Percentiles rank a stretch among this genome's conserved stretches.
Evolutionary conservation across 2,329 filamentous ascomycete genomes (phyloP).

Genomic region (Ophidiomyces ophidiicola): DNA sequence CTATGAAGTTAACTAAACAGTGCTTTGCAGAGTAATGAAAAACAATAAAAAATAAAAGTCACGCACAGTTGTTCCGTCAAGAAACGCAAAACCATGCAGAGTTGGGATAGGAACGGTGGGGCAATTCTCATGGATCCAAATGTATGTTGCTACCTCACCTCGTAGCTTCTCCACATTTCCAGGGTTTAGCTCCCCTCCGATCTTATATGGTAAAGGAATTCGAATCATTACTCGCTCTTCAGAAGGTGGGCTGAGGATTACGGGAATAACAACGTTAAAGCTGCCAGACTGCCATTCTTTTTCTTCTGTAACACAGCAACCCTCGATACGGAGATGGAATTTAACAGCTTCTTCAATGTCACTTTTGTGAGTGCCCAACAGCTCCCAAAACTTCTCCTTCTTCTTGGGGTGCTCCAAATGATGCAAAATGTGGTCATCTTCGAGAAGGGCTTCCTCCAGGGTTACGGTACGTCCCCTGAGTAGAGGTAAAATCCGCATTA

Average conservation of each 20-base stretch:
- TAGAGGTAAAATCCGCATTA: not conserved
- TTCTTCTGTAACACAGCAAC: not conserved
- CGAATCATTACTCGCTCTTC: constrained; percentile 6
- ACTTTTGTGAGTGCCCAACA: not conserved
- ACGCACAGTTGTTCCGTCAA: constrained; percentile 16
- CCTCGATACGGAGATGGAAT: not conserved
- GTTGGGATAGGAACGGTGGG: constrained; percentile 12
- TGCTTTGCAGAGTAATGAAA: constrained; percentile 13
- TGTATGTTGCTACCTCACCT: constrained; percentile 13
- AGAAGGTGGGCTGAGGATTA: not conserved
- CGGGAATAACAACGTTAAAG: constrained; percentile 7
- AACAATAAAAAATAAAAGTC: constrained; percentile 7
- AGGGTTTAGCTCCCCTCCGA: constrained; percentile 2
- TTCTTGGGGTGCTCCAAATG: constrained; percentile 16
- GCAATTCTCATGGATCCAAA: constrained; percentile 12
- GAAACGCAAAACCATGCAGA: constrained; percentile 17
- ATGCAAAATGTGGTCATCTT: constrained; percentile 19
- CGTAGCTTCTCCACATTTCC: constrained; percentile 12
- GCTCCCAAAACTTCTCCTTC: constrained; percentile 8
- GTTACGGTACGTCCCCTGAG: constrained; percentile 5
- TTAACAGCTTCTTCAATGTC: constrained; percentile 10
- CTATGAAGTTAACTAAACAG: constrained; percentile 10
- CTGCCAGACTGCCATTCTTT: not conserved
- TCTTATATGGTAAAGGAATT: constrained; percentile 8
- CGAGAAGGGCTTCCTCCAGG: constrained; percentile 6